Conservation (phyloP, 2,329 filamentous ascomycete species). For the Macrophomina tecta region DNA sequence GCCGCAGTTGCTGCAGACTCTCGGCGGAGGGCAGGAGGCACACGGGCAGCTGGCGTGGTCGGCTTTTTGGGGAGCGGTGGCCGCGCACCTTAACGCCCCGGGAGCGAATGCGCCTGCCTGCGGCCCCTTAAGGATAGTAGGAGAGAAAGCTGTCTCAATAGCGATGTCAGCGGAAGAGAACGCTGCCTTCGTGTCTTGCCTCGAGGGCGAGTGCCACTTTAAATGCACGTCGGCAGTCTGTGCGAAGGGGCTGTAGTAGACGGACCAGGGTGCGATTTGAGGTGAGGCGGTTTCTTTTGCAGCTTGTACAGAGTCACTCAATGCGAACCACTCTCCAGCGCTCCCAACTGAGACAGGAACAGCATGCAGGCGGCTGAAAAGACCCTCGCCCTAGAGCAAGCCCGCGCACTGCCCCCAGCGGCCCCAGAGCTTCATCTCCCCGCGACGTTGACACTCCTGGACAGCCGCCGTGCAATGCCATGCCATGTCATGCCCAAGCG, state of each 20-base stretch:
- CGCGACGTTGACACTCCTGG: too few relatives aligned
- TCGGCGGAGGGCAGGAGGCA: conserved; percentile 16
- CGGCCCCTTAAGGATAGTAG: conserved; percentile 23
- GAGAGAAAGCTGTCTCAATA: conserved; percentile 29
- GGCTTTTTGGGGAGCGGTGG: conserved; percentile 17
- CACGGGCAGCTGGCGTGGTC: conserved; percentile 15
- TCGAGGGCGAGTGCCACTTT: conserved; percentile 29
- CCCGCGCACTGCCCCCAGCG: conserved; percentile 13
- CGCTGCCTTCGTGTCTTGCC: conserved; percentile 23
- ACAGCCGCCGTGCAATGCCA: too few relatives aligned
- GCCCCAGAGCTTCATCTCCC: neutral
- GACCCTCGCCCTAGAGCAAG: conserved; percentile 19
- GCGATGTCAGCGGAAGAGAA: conserved; percentile 24
- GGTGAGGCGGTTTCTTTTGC: conserved; percentile 29
- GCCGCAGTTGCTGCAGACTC: conserved; percentile 3
- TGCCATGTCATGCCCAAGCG: conserved; percentile 16
- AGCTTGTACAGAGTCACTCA: conserved; percentile 29
- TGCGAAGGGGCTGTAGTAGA: conserved; percentile 28
- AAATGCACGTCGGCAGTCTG: conserved; percentile 29
- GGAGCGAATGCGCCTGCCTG: conserved; percentile 17
- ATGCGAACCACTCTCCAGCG: conserved; percentile 29
- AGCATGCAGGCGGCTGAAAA: conserved; percentile 29
- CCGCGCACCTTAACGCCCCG: conserved; percentile 20
- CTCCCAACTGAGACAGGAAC: conserved; percentile 28
- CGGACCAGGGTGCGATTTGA: conserved; percentile 21